Conservation (phyloP, 345 rosid genomes). For the Eucalyptus pauciflora region DNA sequence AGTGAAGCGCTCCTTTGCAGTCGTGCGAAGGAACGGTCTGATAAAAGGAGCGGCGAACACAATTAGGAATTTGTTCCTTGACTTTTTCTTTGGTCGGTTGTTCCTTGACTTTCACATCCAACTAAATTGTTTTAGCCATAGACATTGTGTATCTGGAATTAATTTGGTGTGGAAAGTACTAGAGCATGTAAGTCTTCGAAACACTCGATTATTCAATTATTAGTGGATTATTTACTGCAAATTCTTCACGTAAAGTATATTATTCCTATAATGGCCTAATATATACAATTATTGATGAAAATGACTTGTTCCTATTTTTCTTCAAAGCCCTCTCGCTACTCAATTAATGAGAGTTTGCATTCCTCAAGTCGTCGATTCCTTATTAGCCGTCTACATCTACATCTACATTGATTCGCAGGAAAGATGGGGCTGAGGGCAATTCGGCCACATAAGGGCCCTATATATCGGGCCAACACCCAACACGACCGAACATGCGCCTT, state of each 20-base stretch:
- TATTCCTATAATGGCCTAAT: not conserved
- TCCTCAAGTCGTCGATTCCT: not conserved
- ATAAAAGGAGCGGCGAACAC: not conserved
- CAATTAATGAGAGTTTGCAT: not conserved
- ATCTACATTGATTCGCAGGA: not conserved
- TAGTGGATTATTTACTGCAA: too few relatives aligned
- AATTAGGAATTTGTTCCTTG: not conserved
- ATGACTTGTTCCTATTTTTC: not conserved
- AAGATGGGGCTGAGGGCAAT: not conserved
- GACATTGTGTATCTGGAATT: not conserved
- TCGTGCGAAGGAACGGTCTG: not conserved
- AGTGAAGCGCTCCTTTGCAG: not conserved
- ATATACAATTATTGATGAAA: not conserved
- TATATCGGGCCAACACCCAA: not conserved
- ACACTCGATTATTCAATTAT: too few relatives aligned
- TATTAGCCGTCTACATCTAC: not conserved
- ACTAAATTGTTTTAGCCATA: not conserved
- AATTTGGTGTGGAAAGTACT: not conserved
- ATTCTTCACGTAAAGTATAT: not conserved
- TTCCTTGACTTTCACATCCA: not conserved
- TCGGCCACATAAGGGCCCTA: not conserved
- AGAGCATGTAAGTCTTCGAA: fast-evolving
- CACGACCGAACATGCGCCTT: not conserved
- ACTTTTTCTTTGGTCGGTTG: not conserved
- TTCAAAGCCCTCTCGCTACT: not conserved